These are phyloP conservation scores for Lagenaria siceraria DNA, from an alignment of 306 rosid genomes.

Conservation along the genomic window DNA sequence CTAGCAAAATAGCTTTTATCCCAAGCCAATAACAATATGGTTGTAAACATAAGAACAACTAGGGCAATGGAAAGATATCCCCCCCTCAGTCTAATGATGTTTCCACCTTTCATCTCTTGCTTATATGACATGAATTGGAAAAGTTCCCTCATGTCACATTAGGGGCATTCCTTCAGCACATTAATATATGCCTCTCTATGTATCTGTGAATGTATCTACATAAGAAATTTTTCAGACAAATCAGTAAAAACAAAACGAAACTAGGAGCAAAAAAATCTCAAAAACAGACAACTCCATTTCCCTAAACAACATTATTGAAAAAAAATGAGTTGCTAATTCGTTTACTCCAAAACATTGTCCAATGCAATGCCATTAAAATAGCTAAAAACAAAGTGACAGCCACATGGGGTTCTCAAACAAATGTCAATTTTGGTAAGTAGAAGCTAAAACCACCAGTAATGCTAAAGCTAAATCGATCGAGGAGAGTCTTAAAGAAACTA, in stretches of 20 bases:
- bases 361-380: neutral
- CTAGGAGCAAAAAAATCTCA: neutral
- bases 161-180: neutral
- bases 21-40: conserved; percentile 53
- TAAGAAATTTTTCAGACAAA: neutral
- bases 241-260: neutral
- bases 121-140: neutral
- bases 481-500: neutral
- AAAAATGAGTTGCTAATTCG: neutral
- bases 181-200: neutral
- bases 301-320: neutral
- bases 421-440: neutral
- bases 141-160: neutral
- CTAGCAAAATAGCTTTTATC: conserved; percentile 47
- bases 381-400: neutral
- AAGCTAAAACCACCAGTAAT: neutral
- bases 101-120: conserved; percentile 54
- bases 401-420: neutral
- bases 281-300: neutral
- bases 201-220: neutral
- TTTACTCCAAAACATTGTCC: neutral
- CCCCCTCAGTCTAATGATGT: conserved; percentile 29
- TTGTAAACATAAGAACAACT: conserved; percentile 33
- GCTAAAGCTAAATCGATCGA: neutral
- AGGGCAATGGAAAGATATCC: conserved; percentile 35